Conservation (phyloP, 352 stramenopile species). For the Pythium scleroteichum region DNA sequence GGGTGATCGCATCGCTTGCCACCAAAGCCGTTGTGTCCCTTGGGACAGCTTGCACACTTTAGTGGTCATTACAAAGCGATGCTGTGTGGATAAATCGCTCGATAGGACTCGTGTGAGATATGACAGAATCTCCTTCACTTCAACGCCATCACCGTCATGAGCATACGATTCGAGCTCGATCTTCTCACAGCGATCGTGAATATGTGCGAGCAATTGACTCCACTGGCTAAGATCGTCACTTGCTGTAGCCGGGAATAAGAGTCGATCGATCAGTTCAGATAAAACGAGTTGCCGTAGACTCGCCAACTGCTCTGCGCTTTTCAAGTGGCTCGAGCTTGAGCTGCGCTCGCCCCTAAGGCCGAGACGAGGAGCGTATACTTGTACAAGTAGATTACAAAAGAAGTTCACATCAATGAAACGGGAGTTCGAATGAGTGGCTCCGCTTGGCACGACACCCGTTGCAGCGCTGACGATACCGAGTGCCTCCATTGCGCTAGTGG, state of each 20-base stretch:
- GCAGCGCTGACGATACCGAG: conserved; percentile 18
- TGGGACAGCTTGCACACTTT: conserved; percentile 62
- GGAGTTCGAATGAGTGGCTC: background rate
- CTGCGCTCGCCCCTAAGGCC: conserved; percentile 24
- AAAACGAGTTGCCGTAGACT: conserved; percentile 48
- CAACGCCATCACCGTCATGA: conserved; percentile 30
- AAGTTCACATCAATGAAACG: conserved; percentile 61
- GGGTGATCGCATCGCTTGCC: conserved; percentile 53
- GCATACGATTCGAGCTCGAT: conserved; percentile 15
- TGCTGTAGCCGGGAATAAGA: conserved; percentile 51
- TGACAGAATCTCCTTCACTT: conserved; percentile 63
- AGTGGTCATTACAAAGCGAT: conserved; percentile 31
- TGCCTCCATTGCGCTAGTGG: conserved; percentile 26
- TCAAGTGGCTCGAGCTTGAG: conserved; percentile 36
- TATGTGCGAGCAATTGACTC: conserved; percentile 63
- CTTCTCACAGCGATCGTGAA: conserved; percentile 52
- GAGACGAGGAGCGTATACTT: conserved; percentile 50
- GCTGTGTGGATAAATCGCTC: conserved; percentile 4
- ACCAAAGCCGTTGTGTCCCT: conserved; percentile 62
- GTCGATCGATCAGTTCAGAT: conserved; percentile 62
- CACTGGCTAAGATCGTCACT: conserved; percentile 46
- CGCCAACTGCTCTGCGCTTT: conserved; percentile 32
- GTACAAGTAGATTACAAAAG: conserved; percentile 76
- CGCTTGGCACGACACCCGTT: background rate
- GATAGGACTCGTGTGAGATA: conserved; percentile 55